Base-by-base conservation (phyloP, 192 early-diverging fungal species). In the Coemansia sp. region DNA sequence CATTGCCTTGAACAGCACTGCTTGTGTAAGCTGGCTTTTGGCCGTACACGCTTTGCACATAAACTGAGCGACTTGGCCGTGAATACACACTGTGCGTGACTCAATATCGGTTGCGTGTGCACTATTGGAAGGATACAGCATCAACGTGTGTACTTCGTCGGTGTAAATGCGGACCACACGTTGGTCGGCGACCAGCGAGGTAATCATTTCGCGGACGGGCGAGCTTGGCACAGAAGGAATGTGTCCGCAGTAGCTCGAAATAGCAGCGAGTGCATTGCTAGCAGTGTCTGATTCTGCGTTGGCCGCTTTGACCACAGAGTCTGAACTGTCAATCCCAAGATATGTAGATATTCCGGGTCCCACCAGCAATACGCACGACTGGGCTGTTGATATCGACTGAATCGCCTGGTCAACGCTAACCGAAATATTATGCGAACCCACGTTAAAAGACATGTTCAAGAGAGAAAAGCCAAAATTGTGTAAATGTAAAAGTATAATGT, bases 1-100 rank as follows among this genome's bases (percentile, higher is more conserved):
- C 64, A 67, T 70, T 12, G 60, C 57, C 31, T 67, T 70, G 37
- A 74, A 70, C 14, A 79, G 38, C n/a, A 70, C 68, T 8, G 76
- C 76, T 48, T 73, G 76, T 0, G 76, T 73, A 15, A 79, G 64
- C 38, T 48, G 46, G 54, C 59, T 70, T 44, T 56, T 63, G 5
- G 71, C 64, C 10, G 66, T 70, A 34, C 76, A 79, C 10, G 46
- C 59, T 28, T 19, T 62, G 42, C 76, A 79, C n/a, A 62, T 51
- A 60, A 70, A 56, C 17, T 67, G 55, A 36, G 57, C 44, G 8
- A 64, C 59, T 17, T 68, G 25, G 4, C 76, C 76, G 20, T 59
- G 63, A 2, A 74, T 62, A 38, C 66, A 46, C 12, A 74, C 58
- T 17, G 60, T 55, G 25, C 61, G 44, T 26, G 60, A 55, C 15